A percentile compares a stretch with the other conserved stretches of the same genome.
Conservation (phyloP, 805 yeast genomes). For the Blastobotrys peoriensis region DNA sequence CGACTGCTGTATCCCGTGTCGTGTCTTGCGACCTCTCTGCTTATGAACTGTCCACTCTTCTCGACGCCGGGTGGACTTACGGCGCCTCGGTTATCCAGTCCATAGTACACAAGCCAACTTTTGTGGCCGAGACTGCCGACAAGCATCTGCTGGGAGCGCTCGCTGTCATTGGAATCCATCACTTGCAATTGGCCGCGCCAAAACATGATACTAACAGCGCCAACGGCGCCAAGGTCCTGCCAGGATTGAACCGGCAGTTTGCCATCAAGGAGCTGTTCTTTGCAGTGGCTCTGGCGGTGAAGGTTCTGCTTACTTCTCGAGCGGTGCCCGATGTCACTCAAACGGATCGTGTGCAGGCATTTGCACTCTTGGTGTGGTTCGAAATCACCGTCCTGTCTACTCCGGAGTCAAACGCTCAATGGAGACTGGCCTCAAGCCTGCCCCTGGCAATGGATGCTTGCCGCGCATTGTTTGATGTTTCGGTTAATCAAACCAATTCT, state of each 20-base stretch:
- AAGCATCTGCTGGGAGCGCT: slow-evolving; percentile 24
- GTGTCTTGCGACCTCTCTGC: slow-evolving; percentile 7
- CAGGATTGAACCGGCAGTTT: neutral
- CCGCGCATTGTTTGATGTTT: neutral
- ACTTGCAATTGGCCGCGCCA: neutral
- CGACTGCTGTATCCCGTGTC: neutral
- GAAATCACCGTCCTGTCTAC: slow-evolving; percentile 22
- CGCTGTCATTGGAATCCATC: slow-evolving; percentile 26
- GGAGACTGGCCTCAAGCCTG: slow-evolving; percentile 4
- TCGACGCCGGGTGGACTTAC: slow-evolving; percentile 1
- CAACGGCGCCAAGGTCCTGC: neutral
- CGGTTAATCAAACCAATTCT: neutral
- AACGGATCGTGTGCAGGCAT: slow-evolving; percentile 23
- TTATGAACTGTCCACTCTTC: neutral
- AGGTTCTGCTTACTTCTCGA: neutral
- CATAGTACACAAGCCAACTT: slow-evolving; percentile 27
- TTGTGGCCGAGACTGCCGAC: slow-evolving; percentile 22
- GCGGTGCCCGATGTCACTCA: neutral
- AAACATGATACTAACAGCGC: neutral
- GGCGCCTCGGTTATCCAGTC: slow-evolving; percentile 9
- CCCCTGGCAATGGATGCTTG: neutral
- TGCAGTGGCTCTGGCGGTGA: neutral
- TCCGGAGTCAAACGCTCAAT: slow-evolving; percentile 3
- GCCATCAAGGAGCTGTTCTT: neutral
- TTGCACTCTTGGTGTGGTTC: slow-evolving; percentile 24